A percentile compares a stretch with the other conserved stretches of the same genome.
These are phyloP conservation scores for Citrus medica DNA, from an alignment of 345 rosid species.

Conservation along the genomic window DNA sequence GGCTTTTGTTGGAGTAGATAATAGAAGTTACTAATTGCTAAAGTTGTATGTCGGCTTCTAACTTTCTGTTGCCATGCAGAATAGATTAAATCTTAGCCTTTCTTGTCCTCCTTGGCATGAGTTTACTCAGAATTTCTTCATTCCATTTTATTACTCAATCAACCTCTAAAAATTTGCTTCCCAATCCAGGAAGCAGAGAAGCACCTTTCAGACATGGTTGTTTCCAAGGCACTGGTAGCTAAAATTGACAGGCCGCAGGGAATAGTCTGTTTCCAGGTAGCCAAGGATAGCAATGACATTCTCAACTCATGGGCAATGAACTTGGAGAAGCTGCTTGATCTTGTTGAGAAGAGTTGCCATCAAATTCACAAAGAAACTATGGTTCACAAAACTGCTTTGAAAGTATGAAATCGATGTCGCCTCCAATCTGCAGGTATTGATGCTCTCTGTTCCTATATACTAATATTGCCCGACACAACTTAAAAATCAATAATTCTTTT, in stretches of 20 bases:
- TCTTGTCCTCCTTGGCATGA: not conserved
- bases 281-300: slow-evolving; percentile 85
- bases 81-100: too few relatives aligned
- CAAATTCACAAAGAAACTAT: slow-evolving; percentile 95
- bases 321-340: slow-evolving; percentile 96
- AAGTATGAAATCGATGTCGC: slow-evolving; percentile 38
- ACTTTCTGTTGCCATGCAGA: not conserved
- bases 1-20: not conserved
- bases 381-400: slow-evolving; percentile 80
- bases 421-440: slow-evolving; percentile 14
- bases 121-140: not conserved
- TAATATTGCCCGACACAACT: not conserved
- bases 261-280: slow-evolving; percentile 70
- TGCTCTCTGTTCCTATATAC: not conserved
- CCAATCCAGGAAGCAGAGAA: slow-evolving; percentile 79
- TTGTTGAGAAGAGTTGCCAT: slow-evolving; percentile 93
- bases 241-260: slow-evolving; percentile 91
- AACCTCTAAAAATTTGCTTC: not conserved
- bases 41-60: not conserved
- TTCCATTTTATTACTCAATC: not conserved
- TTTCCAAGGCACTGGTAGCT: slow-evolving; percentile 84
- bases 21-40: not conserved
- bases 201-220: slow-evolving; percentile 98
- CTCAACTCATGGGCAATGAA: slow-evolving; percentile 88
- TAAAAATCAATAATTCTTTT: not conserved